Percentiles rank a stretch among this genome's conserved stretches.
Conservation (phyloP, 1,284 basidiomycete species). For the Thelephora terrestris region DNA sequence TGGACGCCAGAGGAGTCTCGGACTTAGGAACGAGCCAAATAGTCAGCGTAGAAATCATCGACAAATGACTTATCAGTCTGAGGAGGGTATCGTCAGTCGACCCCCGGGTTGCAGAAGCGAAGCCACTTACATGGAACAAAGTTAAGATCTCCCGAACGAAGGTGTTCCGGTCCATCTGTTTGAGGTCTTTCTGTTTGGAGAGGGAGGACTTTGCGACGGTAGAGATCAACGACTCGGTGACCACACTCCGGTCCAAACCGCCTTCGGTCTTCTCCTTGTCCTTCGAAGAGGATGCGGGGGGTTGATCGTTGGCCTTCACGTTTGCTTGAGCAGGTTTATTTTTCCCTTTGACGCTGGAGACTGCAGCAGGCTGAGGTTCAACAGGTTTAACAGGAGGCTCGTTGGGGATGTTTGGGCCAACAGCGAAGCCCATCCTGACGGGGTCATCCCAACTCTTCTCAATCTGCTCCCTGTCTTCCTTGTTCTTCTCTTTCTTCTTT, state of each 20-base stretch:
- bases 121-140: constrained; percentile 53
- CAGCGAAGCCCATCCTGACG: constrained; percentile 8
- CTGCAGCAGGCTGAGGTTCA: background rate
- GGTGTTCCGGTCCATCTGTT: constrained; percentile 40
- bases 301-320: constrained; percentile 5
- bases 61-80: constrained; percentile 43
- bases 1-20: too few species aligned
- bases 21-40: constrained; percentile 13
- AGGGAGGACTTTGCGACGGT: constrained; percentile 14
- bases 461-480: constrained; percentile 41
- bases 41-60: constrained; percentile 39
- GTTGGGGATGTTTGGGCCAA: constrained; percentile 7
- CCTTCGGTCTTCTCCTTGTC: constrained; percentile 5
- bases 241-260: constrained; percentile 10
- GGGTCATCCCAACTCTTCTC: constrained; percentile 53
- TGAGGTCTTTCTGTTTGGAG: constrained; percentile 6
- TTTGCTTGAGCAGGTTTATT: constrained; percentile 3
- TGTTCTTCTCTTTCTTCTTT: constrained; percentile 27
- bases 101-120: background rate
- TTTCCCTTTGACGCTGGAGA: background rate
- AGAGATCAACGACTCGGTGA: constrained; percentile 22
- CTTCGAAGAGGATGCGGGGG: constrained; percentile 9
- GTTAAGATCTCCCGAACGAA: constrained; percentile 60
- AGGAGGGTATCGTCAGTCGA: background rate
- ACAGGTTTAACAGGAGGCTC: background rate